Conservation (phyloP, 495 filamentous ascomycete species). For the Tuber borchii region DNA sequence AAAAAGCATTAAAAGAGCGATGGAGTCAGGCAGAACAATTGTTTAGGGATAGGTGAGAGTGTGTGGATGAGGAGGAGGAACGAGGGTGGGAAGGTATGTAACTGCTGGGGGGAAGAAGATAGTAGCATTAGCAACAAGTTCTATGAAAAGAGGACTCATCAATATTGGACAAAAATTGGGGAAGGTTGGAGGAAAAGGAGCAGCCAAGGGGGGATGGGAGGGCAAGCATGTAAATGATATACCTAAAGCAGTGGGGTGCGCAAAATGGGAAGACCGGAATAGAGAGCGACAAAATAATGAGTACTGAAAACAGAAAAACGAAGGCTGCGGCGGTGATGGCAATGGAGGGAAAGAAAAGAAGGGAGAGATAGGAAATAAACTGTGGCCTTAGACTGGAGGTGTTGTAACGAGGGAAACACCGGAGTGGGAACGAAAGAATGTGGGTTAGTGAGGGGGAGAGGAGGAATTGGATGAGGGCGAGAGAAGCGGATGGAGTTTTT, state of each 20-base stretch:
- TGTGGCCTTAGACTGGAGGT: constrained; percentile 24
- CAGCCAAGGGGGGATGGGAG: not conserved
- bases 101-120: not conserved
- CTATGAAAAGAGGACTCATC: not conserved
- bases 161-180: not conserved
- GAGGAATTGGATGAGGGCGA: constrained; percentile 2
- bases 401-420: constrained; percentile 11
- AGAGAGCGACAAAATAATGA: not conserved
- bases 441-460: constrained; percentile 11
- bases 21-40: not conserved
- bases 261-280: not conserved
- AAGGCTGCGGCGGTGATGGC: not conserved
- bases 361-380: constrained; percentile 15
- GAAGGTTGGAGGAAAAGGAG: not conserved
- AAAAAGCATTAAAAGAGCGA: not conserved
- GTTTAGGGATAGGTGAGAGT: not conserved
- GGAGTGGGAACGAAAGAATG: constrained; percentile 14
- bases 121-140: not conserved
- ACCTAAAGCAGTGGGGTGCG: not conserved
- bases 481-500: not conserved
- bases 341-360: not conserved
- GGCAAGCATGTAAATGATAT: not conserved
- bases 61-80: not conserved
- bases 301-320: not conserved
- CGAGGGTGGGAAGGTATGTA: not conserved